These are phyloP conservation scores for Marasmius oreades DNA, from an alignment of 1,284 basidiomycete genomes.

Conservation along the genomic window DNA sequence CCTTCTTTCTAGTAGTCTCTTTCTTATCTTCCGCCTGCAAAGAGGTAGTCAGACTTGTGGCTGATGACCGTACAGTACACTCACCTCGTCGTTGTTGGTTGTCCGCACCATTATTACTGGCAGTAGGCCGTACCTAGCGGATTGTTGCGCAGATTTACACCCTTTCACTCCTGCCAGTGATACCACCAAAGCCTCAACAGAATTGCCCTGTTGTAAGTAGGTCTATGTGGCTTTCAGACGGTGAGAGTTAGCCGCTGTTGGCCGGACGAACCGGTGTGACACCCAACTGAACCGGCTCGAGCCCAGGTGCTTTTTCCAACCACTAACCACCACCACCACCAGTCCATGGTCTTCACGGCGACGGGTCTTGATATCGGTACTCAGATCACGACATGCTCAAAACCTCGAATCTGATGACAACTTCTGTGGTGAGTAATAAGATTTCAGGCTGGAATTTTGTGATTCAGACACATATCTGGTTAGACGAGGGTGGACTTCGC, in stretches of 20 bases:
- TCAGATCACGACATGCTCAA: no score
- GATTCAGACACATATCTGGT: no score
- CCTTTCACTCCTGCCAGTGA: not conserved
- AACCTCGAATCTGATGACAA: no score
- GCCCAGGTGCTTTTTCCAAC: no score
- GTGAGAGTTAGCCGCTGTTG: not conserved
- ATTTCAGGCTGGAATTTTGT: no score
- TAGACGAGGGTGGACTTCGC: no score
- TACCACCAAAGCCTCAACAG: not conserved
- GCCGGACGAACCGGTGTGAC: not conserved
- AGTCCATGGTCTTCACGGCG: no score
- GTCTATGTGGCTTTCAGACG: not conserved
- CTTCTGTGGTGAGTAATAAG: no score
- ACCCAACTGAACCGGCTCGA: no score
- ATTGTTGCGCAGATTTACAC: not conserved
- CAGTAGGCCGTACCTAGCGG: not conserved
- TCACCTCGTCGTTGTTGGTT: constrained; percentile 4
- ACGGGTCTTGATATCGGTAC: no score
- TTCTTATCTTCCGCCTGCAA: constrained; percentile 45
- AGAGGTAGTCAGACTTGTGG: not conserved
- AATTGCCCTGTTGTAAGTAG: not conserved
- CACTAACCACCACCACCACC: no score
- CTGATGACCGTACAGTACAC: not conserved
- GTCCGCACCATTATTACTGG: not conserved
- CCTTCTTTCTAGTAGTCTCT: constrained; percentile 43